Base-by-base conservation (phyloP, 768 basidiomycete species). In the Boletales sp. region DNA sequence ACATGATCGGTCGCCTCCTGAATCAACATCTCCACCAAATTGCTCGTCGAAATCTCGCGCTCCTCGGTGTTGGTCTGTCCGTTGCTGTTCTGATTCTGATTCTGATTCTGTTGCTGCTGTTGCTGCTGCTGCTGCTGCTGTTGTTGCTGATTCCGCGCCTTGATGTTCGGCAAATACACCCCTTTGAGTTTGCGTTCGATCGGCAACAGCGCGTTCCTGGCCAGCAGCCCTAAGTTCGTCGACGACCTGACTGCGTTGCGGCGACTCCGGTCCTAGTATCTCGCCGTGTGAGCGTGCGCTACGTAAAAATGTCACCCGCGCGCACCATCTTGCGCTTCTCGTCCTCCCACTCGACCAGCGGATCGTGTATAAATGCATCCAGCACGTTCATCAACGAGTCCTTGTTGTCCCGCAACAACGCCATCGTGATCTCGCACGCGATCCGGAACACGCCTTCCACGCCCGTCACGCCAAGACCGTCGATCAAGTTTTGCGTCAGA, bases 321-420 rank as follows among this genome's bases (percentile, higher is more conserved):
- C 74, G 21, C 52, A 84, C 82, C 64, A 82, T 69, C 61, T 81
- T 86, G 13, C 83, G 78, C 53, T 82, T 84, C 64, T 89, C 84
- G 38, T 91, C 86, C 53, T 91, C 87, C 91, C 94, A 98, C 67
- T 98, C 95, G 30, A 94, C 87, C 3, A 99, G 78, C 1, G 97
- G 97, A 66, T 99, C 97, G 59, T 98, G 95, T 29, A 94, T 83
- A 66, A 98, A 98, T 2, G 97, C 91, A 62, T 97, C 95, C 35
- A 99, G 79, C 0, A 98, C 91, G 64, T 85, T 94, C 87, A 94
- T 93, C 48, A 99, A 73, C 37, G 86, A 86, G 64, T 98, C 94
- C 67, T 86, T 89, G 75, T 98, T 94, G 55, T 87, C 82, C 29
- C 93, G 83, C 21, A 99, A 76, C 34, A 97, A 70, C 51, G 86